Conservation (phyloP, 257 asterid species). For the Nyctanthes arbortristis region DNA sequence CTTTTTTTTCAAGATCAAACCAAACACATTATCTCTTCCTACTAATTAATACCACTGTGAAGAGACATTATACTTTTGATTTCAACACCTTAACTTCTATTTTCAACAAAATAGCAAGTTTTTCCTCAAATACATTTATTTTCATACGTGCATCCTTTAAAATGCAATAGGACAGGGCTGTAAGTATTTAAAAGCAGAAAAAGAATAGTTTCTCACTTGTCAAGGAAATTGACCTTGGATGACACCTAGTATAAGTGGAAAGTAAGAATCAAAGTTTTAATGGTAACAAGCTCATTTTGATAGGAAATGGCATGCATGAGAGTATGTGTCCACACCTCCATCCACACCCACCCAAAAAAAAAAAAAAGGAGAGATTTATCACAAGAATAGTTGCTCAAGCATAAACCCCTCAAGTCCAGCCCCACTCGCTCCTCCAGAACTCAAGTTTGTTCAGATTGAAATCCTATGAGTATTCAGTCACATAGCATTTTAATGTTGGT, state of each 20-base stretch:
- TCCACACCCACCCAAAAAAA: background rate
- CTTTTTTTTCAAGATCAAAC: background rate
- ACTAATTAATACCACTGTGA: background rate
- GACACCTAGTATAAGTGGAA: background rate
- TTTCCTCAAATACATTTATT: background rate
- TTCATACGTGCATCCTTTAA: background rate
- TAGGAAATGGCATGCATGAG: too few relatives aligned
- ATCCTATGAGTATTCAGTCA: background rate
- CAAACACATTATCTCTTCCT: background rate
- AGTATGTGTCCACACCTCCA: too few relatives aligned
- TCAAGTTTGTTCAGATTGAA: background rate
- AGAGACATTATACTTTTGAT: background rate
- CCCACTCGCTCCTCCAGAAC: background rate
- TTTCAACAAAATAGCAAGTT: background rate
- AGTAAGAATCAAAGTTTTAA: background rate
- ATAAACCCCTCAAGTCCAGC: slow-evolving; percentile 13
- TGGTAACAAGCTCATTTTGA: background rate
- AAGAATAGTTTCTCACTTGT: background rate
- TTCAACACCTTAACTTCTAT: background rate
- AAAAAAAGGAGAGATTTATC: background rate
- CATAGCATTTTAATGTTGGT: slow-evolving; percentile 1
- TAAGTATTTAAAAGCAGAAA: background rate
- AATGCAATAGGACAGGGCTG: background rate
- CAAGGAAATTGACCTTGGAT: background rate
- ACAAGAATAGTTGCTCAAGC: background rate